Conservation (phyloP, 2,329 filamentous ascomycete genomes). For the Ramichloridium luteum region DNA sequence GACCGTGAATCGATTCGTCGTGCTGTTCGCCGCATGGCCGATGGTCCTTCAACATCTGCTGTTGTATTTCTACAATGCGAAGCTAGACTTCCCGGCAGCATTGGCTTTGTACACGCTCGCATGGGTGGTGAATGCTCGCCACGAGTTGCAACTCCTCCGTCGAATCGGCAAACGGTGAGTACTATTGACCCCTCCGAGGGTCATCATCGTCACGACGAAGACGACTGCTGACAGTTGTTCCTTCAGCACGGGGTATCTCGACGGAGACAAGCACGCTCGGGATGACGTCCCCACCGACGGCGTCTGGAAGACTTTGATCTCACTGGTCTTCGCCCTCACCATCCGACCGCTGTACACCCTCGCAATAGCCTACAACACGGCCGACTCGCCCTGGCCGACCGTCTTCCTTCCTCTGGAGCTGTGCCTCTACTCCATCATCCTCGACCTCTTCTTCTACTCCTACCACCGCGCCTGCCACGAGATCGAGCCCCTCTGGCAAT, state of each 20-base stretch:
- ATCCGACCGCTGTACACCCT: background rate
- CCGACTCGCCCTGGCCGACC: no score
- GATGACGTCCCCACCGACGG: slow-evolving; percentile 29
- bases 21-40: slow-evolving; percentile 24
- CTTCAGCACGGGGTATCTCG: slow-evolving; percentile 31
- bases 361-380: no score
- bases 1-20: slow-evolving; percentile 29
- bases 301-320: slow-evolving; percentile 1
- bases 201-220: no score
- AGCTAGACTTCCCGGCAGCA: no score
- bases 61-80: no score
- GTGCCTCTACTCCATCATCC: slow-evolving; percentile 15
- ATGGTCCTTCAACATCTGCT: slow-evolving; percentile 27
- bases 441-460: slow-evolving; percentile 4
- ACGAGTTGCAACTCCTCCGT: slow-evolving; percentile 26
- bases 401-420: slow-evolving; percentile 14
- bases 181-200: no score
- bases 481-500: slow-evolving; percentile 19
- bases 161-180: slow-evolving; percentile 24
- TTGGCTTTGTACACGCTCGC: slow-evolving; percentile 25
- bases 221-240: no score
- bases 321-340: no score
- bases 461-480: background rate
- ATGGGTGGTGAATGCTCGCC: slow-evolving; percentile 28
- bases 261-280: slow-evolving; percentile 30